Conservation (phyloP, 441 rosid genomes). For the Cnidoscolus chayamansa region DNA sequence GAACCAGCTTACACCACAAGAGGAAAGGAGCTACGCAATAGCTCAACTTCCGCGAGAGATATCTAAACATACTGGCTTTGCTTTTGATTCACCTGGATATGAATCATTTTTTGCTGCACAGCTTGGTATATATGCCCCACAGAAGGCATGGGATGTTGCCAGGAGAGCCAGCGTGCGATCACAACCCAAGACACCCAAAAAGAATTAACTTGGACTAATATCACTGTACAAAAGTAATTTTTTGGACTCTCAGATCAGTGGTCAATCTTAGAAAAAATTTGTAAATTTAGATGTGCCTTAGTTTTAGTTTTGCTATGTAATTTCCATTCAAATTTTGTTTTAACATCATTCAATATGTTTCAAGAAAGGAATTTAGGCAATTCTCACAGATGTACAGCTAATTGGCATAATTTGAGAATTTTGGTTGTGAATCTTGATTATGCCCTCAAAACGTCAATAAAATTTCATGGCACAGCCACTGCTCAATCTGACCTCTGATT, state of each 20-base stretch:
- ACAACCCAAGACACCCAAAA: conserved; percentile 44
- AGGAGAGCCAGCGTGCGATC: conserved; percentile 84
- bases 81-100: conserved; percentile 94
- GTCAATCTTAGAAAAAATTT: conserved; percentile 23
- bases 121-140: conserved; percentile 80
- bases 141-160: conserved; percentile 98
- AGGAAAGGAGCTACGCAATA: conserved; percentile 80
- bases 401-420: conserved; percentile 7
- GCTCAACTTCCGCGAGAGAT: conserved; percentile 84
- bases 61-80: conserved; percentile 93
- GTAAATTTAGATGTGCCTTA: conserved; percentile 34
- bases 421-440: background rate
- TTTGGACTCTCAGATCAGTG: conserved; percentile 6
- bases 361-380: background rate
- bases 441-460: no score
- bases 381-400: conserved; percentile 29
- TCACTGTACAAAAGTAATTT: conserved; percentile 26
- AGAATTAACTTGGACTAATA: conserved; percentile 29
- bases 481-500: no score
- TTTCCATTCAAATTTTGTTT: background rate
- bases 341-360: background rate
- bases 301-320: background rate
- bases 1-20: conserved; percentile 67
- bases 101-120: conserved; percentile 97
- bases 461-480: no score